Percentiles rank a stretch among this genome's conserved stretches.
These are phyloP conservation scores for Tubosaeta sp. DNA, from an alignment of 768 basidiomycete genomes.

Conservation along the genomic window DNA sequence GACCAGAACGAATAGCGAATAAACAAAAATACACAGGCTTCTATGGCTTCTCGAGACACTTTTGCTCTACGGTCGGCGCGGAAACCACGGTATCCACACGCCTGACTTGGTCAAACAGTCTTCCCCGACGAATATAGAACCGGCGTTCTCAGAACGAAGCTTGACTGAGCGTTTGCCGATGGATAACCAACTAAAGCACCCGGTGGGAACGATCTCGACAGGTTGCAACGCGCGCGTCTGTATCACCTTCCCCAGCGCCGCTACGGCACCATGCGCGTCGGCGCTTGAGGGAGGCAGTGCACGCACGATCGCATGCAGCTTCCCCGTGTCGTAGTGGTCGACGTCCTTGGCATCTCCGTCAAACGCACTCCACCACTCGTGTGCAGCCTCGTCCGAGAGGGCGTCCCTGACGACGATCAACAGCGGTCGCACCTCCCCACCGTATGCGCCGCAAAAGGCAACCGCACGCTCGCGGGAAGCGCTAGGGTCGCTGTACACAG, in stretches of 20 bases:
- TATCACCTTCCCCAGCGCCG: conserved; percentile 11
- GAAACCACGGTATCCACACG: conserved; percentile 17
- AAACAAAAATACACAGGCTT: not conserved
- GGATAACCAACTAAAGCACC: conserved; percentile 21
- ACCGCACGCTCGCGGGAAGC: conserved; percentile 11
- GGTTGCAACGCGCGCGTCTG: conserved; percentile 23
- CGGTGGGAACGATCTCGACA: conserved; percentile 13
- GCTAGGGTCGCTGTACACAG: not conserved
- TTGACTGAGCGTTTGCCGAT: conserved; percentile 8
- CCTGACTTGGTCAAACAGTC: conserved; percentile 12
- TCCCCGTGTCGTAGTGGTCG: not conserved
- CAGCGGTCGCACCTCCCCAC: conserved; percentile 25
- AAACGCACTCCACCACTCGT: conserved; percentile 18
- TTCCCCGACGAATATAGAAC: not conserved
- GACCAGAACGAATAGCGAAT: conserved; percentile 1
- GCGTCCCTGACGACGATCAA: conserved; percentile 23
- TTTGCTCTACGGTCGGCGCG: not conserved
- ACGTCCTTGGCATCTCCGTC: conserved; percentile 7
- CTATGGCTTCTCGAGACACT: not conserved
- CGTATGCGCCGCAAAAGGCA: conserved; percentile 19
- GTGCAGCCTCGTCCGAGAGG: conserved; percentile 14
- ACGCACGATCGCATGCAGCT: conserved; percentile 20
- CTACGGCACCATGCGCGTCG: conserved; percentile 1
- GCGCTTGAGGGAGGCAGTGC: conserved; percentile 13
- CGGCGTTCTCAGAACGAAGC: not conserved